Evolutionary conservation across 148 eudicot genomes (phyloP).

Genomic region (Heliamphora exappendiculata): DNA sequence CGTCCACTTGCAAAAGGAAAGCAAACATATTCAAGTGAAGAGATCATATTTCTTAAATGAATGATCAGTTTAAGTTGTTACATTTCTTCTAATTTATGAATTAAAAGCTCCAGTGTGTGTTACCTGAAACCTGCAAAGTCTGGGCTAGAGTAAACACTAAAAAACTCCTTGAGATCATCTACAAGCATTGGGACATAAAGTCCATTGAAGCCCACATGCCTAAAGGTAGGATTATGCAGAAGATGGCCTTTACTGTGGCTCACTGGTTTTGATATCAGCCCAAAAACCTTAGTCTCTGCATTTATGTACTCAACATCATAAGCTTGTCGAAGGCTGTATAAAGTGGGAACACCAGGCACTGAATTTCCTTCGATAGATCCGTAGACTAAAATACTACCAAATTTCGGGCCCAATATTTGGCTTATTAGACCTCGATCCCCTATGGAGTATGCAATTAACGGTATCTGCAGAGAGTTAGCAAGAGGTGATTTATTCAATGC

Average conservation of each 20-base stretch:
- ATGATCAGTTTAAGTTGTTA: background rate
- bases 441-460: conserved; percentile 32
- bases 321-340: conserved; percentile 27
- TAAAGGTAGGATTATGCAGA: conserved; percentile 45
- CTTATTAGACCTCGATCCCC: conserved; percentile 50
- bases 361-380: conserved; percentile 34
- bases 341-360: conserved; percentile 38
- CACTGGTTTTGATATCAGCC: conserved; percentile 49
- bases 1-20: background rate
- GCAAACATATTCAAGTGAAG: background rate
- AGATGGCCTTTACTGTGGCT: conserved; percentile 47
- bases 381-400: conserved; percentile 35
- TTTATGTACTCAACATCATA: conserved; percentile 28
- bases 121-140: conserved; percentile 53
- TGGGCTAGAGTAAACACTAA: conserved; percentile 32
- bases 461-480: conserved; percentile 24
- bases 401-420: conserved; percentile 39
- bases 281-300: conserved; percentile 34
- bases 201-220: conserved; percentile 43
- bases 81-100: background rate
- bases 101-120: background rate
- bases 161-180: conserved; percentile 41
- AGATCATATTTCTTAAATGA: background rate
- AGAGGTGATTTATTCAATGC: background rate
- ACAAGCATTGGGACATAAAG: conserved; percentile 49